These are phyloP conservation scores for Phytophthora sansomeana DNA, from an alignment of 352 stramenopile genomes.

Conservation along the genomic window DNA sequence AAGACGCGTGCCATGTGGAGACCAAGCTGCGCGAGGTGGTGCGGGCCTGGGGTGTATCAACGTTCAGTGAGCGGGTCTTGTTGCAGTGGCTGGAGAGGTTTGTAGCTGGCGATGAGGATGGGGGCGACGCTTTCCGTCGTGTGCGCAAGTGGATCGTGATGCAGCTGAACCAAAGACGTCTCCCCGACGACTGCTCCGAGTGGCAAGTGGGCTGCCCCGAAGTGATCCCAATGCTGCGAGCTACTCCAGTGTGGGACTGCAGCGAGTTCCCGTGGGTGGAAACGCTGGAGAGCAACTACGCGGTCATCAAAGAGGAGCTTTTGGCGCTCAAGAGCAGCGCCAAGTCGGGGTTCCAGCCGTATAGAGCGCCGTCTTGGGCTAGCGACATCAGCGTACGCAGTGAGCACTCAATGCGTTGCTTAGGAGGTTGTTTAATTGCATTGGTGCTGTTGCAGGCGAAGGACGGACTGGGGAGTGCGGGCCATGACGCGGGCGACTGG, in stretches of 20 bases:
- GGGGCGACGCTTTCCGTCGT: constrained; percentile 41
- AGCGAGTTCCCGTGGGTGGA: constrained; percentile 54
- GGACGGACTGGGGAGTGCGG: constrained; percentile 78
- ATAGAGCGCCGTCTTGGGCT: constrained; percentile 77
- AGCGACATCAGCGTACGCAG: constrained; percentile 54
- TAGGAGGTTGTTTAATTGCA: neutral
- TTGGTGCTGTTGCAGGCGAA: constrained; percentile 42
- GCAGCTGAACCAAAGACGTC: constrained; percentile 66
- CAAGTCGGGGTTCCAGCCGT: constrained; percentile 73
- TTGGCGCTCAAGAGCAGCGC: constrained; percentile 49
- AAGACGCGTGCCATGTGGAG: constrained; percentile 34
- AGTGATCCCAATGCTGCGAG: constrained; percentile 56
- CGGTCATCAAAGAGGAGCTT: constrained; percentile 70
- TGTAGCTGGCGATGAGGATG: constrained; percentile 35
- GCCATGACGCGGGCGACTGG: constrained; percentile 86
- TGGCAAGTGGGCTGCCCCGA: constrained; percentile 81
- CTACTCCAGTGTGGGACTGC: constrained; percentile 61
- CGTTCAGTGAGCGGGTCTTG: constrained; percentile 74
- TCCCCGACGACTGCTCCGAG: constrained; percentile 29
- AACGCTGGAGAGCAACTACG: constrained; percentile 58
- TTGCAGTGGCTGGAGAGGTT: constrained; percentile 63
- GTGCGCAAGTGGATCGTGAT: constrained; percentile 74
- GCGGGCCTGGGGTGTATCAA: constrained; percentile 65
- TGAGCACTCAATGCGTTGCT: neutral
- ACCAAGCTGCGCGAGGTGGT: constrained; percentile 54